Base-by-base conservation (phyloP, 257 asterid genomes). In the Nicotiana paniculata region DNA sequence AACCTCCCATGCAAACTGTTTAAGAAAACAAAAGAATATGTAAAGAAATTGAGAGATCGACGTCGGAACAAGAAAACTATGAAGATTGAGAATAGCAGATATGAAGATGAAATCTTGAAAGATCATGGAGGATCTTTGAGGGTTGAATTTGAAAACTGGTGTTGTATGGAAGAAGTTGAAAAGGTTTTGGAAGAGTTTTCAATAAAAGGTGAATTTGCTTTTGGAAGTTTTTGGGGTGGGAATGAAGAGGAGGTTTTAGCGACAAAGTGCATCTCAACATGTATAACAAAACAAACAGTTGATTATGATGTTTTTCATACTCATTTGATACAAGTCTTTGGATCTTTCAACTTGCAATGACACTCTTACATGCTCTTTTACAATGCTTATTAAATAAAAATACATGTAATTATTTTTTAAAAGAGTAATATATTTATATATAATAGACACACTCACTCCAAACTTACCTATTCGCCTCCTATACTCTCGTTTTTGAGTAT, bases 171-270 rank as follows among this genome's bases (percentile, higher is more conserved):
- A 12, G 97, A 95, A 87, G 89, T 89, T 78, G 98, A 95, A 83
- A 86, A 84, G 67, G 93, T 88, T 26, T 89, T 95, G 87, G 93
- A 87, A 82, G 95, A 91, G 15, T 85, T 92, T 79, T 92, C 92
- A 16, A 83, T 83, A 54, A 85, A 86, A 85, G 98, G 98, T 5
- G 93, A 87, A 85, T 95, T 95, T 89, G 95, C 86, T 55, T 95
- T 95, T 77, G 98, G 97, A 46, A 92, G 97, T 79, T 95, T 95
- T 82, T 92, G 93, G 97, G 91, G 89, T 84, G 87, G 86, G 37
- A 91, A 89, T 24, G 80, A 65, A 79, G 62, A 79, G n/a, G 28
- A 10, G 1, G 32, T 62, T 3, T 39, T 39, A 26, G 17, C 51
- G 57, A 15, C 67, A 66, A 4, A 72, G 7, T 86, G 87, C 61